Evolutionary conservation across 495 filamentous ascomycete genomes (phyloP).

Genomic region (Stereocaulon alpinum): DNA sequence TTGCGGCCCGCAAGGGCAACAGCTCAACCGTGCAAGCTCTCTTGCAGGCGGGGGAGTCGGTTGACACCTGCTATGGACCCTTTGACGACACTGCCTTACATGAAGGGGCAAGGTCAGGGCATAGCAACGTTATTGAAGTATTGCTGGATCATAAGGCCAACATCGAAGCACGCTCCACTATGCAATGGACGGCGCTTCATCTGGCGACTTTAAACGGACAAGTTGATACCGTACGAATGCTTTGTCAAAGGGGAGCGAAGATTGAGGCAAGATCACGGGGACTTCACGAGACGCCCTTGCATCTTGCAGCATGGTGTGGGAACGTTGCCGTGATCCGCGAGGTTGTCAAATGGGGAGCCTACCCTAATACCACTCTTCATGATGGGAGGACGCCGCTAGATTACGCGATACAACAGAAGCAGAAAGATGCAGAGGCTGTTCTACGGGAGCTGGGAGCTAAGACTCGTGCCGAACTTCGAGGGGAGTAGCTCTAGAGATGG

Average conservation of each 20-base stretch:
- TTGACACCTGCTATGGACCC: not conserved
- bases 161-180: not conserved
- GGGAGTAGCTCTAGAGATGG: too few relatives aligned
- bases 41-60: not conserved
- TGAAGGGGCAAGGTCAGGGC: not conserved
- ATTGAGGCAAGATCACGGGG: accelerated
- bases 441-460: not conserved
- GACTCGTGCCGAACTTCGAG: too few relatives aligned
- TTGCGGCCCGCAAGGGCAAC: not conserved
- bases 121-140: not conserved
- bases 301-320: not conserved
- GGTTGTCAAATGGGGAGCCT: not conserved
- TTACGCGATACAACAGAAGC: not conserved
- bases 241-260: not conserved
- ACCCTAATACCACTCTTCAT: accelerated
- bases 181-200: not conserved
- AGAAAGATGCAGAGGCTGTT: too few relatives aligned
- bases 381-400: not conserved
- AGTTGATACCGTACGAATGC: not conserved
- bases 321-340: not conserved
- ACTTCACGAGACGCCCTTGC: not conserved
- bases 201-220: not conserved
- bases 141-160: not conserved
- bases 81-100: not conserved
- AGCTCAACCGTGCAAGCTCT: not conserved